These are phyloP conservation scores for Fagus crenata DNA, from an alignment of 306 rosid genomes.

Conservation along the genomic window DNA sequence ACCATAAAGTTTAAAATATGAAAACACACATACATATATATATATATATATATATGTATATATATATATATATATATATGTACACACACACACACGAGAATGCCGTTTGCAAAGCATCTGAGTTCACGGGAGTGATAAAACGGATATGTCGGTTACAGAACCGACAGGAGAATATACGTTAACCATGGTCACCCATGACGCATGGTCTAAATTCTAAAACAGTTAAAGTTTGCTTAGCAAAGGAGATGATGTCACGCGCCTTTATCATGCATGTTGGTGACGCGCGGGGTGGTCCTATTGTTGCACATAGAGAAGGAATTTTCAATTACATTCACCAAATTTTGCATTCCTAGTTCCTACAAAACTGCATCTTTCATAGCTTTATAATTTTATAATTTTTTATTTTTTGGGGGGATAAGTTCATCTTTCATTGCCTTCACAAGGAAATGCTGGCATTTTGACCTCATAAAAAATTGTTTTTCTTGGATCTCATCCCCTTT, in stretches of 20 bases:
- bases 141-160: neutral
- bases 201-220: neutral
- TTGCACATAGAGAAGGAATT: slow-evolving; percentile 3
- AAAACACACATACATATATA: too few relatives aligned
- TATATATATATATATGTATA: too few relatives aligned
- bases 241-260: neutral
- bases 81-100: neutral
- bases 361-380: slow-evolving; percentile 1
- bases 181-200: neutral
- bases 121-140: neutral
- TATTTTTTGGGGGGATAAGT: neutral
- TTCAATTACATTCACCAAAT: neutral
- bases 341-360: neutral
- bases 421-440: too few relatives aligned
- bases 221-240: too few relatives aligned
- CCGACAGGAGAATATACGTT: neutral
- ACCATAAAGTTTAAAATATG: too few relatives aligned
- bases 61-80: too few relatives aligned
- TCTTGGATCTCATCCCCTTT: too few relatives aligned
- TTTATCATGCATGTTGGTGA: slow-evolving; percentile 22
- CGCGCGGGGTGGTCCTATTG: slow-evolving; percentile 8
- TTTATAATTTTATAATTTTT: neutral
- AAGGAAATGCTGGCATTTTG: too few relatives aligned
- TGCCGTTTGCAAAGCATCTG: neutral
- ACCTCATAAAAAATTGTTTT: too few relatives aligned